A percentile compares a stretch with the other conserved stretches of the same genome.
Evolutionary conservation across 306 rosid species (phyloP).

Genomic region (Cucumis hystrix): DNA sequence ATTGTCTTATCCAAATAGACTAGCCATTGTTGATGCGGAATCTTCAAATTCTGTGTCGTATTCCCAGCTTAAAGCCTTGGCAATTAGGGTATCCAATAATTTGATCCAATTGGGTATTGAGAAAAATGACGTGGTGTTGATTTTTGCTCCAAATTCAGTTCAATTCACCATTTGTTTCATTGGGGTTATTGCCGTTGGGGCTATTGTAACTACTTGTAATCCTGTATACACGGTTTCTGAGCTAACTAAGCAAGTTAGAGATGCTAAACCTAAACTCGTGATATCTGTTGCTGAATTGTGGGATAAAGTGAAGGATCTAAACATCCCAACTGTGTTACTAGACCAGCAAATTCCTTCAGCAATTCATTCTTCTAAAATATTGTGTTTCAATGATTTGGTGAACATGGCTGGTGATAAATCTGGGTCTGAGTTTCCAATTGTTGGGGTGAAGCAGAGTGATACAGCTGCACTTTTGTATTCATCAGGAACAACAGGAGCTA

Average conservation of each 20-base stretch:
- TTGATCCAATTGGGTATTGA: conserved; percentile 33
- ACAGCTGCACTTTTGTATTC: conserved; percentile 74
- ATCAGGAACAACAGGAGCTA: conserved; percentile 72
- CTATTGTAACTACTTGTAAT: conserved; percentile 58
- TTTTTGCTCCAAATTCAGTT: conserved; percentile 61
- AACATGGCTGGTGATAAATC: conserved; percentile 13
- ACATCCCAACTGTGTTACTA: conserved; percentile 42
- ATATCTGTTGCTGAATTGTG: conserved; percentile 48
- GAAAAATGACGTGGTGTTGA: conserved; percentile 71
- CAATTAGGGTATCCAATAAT: conserved; percentile 34
- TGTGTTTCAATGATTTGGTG: conserved; percentile 30
- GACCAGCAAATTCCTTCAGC: conserved; percentile 8
- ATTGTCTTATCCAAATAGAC: conserved; percentile 31
- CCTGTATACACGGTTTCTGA: conserved; percentile 55
- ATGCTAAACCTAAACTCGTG: conserved; percentile 57
- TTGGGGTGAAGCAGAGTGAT: conserved; percentile 34
- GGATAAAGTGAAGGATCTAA: conserved; percentile 40
- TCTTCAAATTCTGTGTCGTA: conserved; percentile 34
- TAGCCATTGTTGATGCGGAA: conserved; percentile 55
- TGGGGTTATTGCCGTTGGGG: conserved; percentile 49
- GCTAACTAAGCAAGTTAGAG: conserved; percentile 51
- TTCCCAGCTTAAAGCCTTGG: conserved; percentile 35
- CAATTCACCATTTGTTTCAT: conserved; percentile 45
- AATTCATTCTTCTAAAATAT: not conserved
- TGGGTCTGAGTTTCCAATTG: conserved; percentile 34